phyloP scores from a whole-genome alignment of 148 eudicot genomes.

The Chenopodium formosanum region DNA sequence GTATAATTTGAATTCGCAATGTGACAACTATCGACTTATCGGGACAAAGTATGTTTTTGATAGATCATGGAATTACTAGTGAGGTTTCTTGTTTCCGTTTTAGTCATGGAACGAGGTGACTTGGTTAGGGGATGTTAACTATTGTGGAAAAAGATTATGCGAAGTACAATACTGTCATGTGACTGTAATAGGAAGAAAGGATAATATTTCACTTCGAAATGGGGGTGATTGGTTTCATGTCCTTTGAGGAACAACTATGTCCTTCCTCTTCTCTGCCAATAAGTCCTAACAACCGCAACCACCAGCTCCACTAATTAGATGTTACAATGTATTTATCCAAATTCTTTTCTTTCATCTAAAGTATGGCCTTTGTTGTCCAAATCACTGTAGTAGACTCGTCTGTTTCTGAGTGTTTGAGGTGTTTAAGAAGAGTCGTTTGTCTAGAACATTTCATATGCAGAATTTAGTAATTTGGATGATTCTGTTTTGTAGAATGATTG shows the following conservation, averaged over 20 bases:
- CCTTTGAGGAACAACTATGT: neutral
- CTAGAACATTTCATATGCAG: neutral
- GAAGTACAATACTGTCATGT: neutral
- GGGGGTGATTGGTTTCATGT: neutral
- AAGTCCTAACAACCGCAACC: too few species aligned
- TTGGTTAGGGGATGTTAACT: neutral
- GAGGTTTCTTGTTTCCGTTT: neutral
- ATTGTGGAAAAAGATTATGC: neutral
- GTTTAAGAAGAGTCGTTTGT: neutral
- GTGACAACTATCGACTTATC: too few species aligned
- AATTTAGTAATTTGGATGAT: constrained; percentile 11
- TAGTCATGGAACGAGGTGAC: neutral
- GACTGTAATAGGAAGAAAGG: neutral
- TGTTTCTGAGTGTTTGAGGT: neutral
- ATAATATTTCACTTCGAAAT: neutral
- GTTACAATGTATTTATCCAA: neutral
- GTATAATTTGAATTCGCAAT: too few species aligned
- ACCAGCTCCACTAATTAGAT: neutral
- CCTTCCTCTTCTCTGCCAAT: neutral
- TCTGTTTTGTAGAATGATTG: constrained; percentile 61
- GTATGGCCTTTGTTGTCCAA: neutral
- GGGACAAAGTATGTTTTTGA: neutral
- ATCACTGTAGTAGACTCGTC: neutral
- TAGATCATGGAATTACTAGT: neutral
- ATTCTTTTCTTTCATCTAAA: neutral